Percentiles rank a stretch among this genome's conserved stretches.
These are phyloP conservation scores for Ochromonas danica DNA, from an alignment of 108 stramenopile species.

Conservation along the genomic window DNA sequence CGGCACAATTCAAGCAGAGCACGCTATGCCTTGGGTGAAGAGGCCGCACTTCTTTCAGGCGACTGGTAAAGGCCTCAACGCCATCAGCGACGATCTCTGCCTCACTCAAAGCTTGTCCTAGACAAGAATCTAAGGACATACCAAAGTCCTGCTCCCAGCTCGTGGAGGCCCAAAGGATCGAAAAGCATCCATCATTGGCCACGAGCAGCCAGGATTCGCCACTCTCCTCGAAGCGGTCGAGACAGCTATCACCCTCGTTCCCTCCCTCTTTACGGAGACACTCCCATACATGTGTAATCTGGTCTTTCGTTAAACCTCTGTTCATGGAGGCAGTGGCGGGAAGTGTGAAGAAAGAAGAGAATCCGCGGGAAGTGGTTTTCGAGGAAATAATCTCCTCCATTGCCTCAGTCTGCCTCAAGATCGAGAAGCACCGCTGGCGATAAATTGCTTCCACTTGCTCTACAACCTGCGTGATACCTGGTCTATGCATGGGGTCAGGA, in stretches of 20 bases:
- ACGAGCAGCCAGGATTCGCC: not conserved
- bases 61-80: not conserved
- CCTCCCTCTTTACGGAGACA: not conserved
- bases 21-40: not conserved
- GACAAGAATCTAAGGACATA: not conserved
- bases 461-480: not conserved
- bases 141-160: not conserved
- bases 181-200: not conserved
- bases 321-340: not conserved
- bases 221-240: not conserved
- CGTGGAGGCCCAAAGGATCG: not conserved
- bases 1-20: not conserved
- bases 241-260: not conserved
- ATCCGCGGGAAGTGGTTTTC: not conserved
- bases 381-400: too few relatives aligned
- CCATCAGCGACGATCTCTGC: not conserved
- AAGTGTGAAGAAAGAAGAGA: not conserved
- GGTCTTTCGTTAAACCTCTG: not conserved
- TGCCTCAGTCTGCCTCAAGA: not conserved
- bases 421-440: not conserved
- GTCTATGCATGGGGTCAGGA: not conserved
- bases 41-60: not conserved
- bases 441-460: not conserved
- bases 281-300: not conserved
- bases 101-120: not conserved